Base-by-base conservation (phyloP, 306 rosid genomes). In the Rosa lucieae region DNA sequence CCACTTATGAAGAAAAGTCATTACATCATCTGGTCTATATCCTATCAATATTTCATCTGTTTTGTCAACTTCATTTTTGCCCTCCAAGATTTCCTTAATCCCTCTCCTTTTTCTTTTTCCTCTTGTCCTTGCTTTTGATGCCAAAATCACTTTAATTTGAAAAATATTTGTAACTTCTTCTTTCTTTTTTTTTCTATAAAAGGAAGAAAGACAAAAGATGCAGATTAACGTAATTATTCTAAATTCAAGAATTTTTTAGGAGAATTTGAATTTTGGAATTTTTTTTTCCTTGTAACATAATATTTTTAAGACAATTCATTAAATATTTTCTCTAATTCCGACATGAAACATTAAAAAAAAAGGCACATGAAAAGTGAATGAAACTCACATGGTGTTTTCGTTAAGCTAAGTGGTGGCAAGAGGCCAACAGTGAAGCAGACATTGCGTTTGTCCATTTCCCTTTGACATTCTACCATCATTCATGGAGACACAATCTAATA, bases 361-460 rank as follows among this genome's bases (percentile, higher is more conserved):
- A 9, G 10, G n/a, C 3, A 32, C 44, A 29, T 7, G 20, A 23
- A 65, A 65, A 18, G 42, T 6, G 8, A 67, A 18, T 40, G 72
- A 67, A 67, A 40, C 15, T 18, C 49, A 40, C 3, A 40, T 20
- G 49, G 70, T 67, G 49, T 67, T 40, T 39, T 15, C 7, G 49
- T 39, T 4, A 67, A 20, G 72, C 29, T 18, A 20, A 67, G 72
- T n/a, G 72, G 49, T 21, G 65, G 15, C 83, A 84, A 78, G 67
- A 85, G 11, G 11, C 10, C 47, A 44, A 44, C 10, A 44, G 84
- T 82, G 82, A 82, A 74, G 86, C 91, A 80, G 80, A 86, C 92
- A 88, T 82, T 88, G 81, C 84, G 88, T 83, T 83, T 89, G 85
- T 82, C 84, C 73, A 79, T 59, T 68, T 79, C 42, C 90, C 88